Base-by-base conservation (phyloP, 495 filamentous ascomycete genomes). In the Penicillium odoratum region DNA sequence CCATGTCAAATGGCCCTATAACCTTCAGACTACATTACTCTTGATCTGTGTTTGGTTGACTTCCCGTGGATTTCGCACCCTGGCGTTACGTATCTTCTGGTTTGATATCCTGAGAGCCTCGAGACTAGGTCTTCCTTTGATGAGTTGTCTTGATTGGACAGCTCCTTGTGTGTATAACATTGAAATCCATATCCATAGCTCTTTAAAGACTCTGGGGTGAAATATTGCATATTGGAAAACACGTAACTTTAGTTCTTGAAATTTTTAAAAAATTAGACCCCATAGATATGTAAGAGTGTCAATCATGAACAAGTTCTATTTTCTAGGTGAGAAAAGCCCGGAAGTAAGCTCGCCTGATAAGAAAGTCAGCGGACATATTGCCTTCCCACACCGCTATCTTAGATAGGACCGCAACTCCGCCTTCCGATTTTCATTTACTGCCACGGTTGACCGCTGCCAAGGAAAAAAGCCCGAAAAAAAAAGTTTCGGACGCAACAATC, bases 391-490 rank as follows among this genome's bases (percentile, higher is more conserved):
- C 21, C 21, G 21, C 21, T 21, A 21, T 21, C 21, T 21, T 21
- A 21, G 21, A 21, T 21, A 21, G 21, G 21, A 21, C 21, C 21
- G 21, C 21, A 21, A 21, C 21, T 76, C 72, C 74, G 74, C 74
- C 69, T 67, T 56, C 28, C n/a, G 28, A 30, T 29, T 48, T 28
- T 48, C 8, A 30, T 61, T 71, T 67, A 62, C 59, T 77, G 73
- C 71, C 59, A n/a, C 0, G 3, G 0, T 7, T 55, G 57, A 74
- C 73, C 75, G 75, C 74, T 65, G 59, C 60, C 53, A 63, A 63
- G 55, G 61, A 70, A 69, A 69, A 73, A 71, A 68, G 64, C 57
- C 62, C 55, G 52, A 57, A 63, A 58, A 67, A 64, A 70, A 74
- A 67, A 67, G 64, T 58, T 40, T 54, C 53, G 30, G 36, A 52